Base-by-base conservation (phyloP, 2,329 filamentous ascomycete genomes). In the Calonectria ilicicola region DNA sequence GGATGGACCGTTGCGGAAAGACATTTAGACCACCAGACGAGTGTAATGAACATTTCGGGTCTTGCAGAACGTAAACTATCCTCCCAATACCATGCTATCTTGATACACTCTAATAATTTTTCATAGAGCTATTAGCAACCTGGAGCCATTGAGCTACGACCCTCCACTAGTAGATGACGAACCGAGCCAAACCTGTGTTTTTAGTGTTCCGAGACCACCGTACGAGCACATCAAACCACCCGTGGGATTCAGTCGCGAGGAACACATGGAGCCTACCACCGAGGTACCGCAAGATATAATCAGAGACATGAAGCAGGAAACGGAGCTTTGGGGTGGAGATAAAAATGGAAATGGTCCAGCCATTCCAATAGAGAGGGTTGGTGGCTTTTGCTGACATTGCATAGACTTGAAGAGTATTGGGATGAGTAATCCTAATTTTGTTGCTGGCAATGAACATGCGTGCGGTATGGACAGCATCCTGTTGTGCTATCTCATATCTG, bases 1-100 rank as follows among this genome's bases (percentile, higher is more conserved):
- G 78, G 80, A 78, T 79, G 58, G 76, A 73, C 23, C 66, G 66
- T 12, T 67, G 65, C 23, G 19, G 67, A 17, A 63, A 72, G 40
- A 63, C 51, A 15, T 64, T 69, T 32, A 19, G 23, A 23, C 64
- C 63, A 10, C 64, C 56, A 35, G 67, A 67, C 2, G 65, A 65
- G 10, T 51, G 26, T 19, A 27, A 35, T 12, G 10, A 58, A 10
- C 29, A 40, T 26, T 35, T 72, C 21, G 65, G 63, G 27, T 67
- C 71, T 26, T 64, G 42, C 53, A 27, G 60, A 19, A 42, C 46
- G 77, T 78, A 38, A 67, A 74, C 67, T 6, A 6, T 40, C 10
- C 35, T 6, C 12, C 14, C 4, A 51, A 51, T 19, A 40, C 10
- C 10, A 19, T 19, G 15, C 4, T 2, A 23, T 21, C 35, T 19